phyloP scores from a whole-genome alignment of 2,329 filamentous ascomycete species.

The Lecanoromycetidae sp. region DNA sequence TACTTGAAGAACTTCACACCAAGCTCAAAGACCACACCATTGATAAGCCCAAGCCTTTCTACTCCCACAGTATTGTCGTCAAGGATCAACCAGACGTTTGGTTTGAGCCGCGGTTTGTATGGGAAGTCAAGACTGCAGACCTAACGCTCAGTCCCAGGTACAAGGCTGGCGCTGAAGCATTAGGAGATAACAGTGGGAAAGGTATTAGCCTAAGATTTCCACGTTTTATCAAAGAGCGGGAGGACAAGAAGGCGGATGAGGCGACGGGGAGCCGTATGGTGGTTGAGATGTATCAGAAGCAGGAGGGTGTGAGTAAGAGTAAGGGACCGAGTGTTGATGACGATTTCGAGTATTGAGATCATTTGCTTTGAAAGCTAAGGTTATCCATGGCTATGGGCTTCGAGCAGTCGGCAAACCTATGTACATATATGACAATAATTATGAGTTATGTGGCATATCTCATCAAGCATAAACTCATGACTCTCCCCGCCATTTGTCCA shows the following conservation, averaged over 20 bases:
- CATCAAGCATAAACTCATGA: too few species aligned
- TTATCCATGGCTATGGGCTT: background rate
- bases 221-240: slow-evolving; percentile 77
- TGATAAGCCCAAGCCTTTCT: slow-evolving; percentile 86
- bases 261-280: slow-evolving; percentile 76
- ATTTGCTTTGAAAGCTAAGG: background rate
- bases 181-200: slow-evolving; percentile 59
- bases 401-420: background rate
- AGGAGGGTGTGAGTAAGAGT: slow-evolving; percentile 77
- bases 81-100: slow-evolving; percentile 97
- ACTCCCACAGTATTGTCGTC: slow-evolving; percentile 66
- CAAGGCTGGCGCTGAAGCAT: slow-evolving; percentile 75
- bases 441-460: background rate
- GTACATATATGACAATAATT: background rate
- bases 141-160: slow-evolving; percentile 85
- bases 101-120: slow-evolving; percentile 90
- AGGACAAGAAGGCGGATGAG: slow-evolving; percentile 91
- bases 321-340: slow-evolving; percentile 85
- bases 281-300: slow-evolving; percentile 92
- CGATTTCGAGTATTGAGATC: slow-evolving; percentile 79
- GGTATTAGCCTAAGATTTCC: slow-evolving; percentile 88
- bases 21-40: slow-evolving; percentile 68
- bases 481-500: background rate
- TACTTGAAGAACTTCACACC: slow-evolving; percentile 74
- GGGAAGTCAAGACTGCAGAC: slow-evolving; percentile 97